phyloP scores from a whole-genome alignment of 2,329 filamentous ascomycete species.

The Penicillium sp. region DNA sequence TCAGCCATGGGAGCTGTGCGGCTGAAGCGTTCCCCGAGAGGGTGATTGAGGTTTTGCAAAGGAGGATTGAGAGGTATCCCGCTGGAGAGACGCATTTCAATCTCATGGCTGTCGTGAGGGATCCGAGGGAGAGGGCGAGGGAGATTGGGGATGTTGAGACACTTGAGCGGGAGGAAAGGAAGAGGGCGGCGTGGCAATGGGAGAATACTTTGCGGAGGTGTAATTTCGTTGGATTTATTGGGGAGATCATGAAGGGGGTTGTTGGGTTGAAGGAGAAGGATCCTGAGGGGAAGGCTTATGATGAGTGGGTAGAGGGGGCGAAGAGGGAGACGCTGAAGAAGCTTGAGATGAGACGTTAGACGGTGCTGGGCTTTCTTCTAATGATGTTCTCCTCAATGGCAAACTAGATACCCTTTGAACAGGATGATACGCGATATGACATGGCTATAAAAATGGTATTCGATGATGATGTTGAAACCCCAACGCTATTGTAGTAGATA shows the following conservation, averaged over 20 bases:
- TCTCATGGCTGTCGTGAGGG: conserved; percentile 83
- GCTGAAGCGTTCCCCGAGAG: conserved; percentile 69
- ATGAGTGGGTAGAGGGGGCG: conserved; percentile 75
- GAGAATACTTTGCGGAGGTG: conserved; percentile 89
- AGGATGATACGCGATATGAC: conserved; percentile 4
- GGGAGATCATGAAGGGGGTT: conserved; percentile 83
- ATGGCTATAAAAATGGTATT: conserved; percentile 5
- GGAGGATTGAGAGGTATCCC: conserved; percentile 80
- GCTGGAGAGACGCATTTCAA: conserved; percentile 91
- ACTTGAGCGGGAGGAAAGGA: conserved; percentile 74
- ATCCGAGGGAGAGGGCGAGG: conserved; percentile 70
- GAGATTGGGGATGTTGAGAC: conserved; percentile 80
- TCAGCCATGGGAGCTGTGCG: conserved; percentile 74
- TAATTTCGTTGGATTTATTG: conserved; percentile 95
- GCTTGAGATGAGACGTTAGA: conserved; percentile 32
- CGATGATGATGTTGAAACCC: conserved; percentile 11
- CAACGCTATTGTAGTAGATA: conserved; percentile 11
- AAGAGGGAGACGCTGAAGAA: conserved; percentile 44
- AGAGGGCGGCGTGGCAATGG: conserved; percentile 83
- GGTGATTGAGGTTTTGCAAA: conserved; percentile 82
- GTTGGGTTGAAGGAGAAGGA: conserved; percentile 67
- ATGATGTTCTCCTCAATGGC: conserved; percentile 1
- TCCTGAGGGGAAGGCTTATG: conserved; percentile 56
- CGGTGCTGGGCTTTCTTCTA: background rate
- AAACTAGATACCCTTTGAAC: conserved; percentile 20